A percentile compares a stretch with the other conserved stretches of the same genome.
These are phyloP conservation scores for Populus hybrid DNA, from an alignment of 441 rosid species.

Conservation along the genomic window DNA sequence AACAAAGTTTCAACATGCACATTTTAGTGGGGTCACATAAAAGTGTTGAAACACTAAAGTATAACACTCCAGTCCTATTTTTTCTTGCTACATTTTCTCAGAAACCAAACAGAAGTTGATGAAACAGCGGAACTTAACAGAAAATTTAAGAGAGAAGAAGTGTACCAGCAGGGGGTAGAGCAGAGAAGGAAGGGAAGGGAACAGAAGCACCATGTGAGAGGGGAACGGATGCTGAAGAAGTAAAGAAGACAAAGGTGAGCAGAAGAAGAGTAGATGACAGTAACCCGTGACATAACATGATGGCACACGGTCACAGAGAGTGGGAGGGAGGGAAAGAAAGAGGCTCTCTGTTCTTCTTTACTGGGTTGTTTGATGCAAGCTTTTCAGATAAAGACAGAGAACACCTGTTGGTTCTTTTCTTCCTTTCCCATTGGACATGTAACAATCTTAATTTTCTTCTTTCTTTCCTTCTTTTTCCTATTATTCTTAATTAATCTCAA, in stretches of 20 bases:
- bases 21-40: background rate
- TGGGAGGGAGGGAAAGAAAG: background rate
- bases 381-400: no score
- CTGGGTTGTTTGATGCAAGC: background rate
- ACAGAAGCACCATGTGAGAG: background rate
- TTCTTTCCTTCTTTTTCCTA: no score
- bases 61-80: background rate
- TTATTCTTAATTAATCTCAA: no score
- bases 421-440: background rate
- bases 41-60: background rate
- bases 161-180: slow-evolving; percentile 47
- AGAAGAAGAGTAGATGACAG: slow-evolving; percentile 22
- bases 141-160: slow-evolving; percentile 4
- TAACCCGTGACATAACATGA: slow-evolving; percentile 18
- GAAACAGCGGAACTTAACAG: no score
- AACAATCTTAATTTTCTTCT: background rate
- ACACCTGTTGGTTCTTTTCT: no score
- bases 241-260: slow-evolving; percentile 18
- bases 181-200: slow-evolving; percentile 22
- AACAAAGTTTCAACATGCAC: background rate
- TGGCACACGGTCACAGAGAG: slow-evolving; percentile 18
- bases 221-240: no score
- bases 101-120: slow-evolving; percentile 12
- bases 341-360: background rate
- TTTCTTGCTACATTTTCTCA: slow-evolving; percentile 20